phyloP scores from a whole-genome alignment of 257 asterid genomes.

The Gardenia jasminoides region DNA sequence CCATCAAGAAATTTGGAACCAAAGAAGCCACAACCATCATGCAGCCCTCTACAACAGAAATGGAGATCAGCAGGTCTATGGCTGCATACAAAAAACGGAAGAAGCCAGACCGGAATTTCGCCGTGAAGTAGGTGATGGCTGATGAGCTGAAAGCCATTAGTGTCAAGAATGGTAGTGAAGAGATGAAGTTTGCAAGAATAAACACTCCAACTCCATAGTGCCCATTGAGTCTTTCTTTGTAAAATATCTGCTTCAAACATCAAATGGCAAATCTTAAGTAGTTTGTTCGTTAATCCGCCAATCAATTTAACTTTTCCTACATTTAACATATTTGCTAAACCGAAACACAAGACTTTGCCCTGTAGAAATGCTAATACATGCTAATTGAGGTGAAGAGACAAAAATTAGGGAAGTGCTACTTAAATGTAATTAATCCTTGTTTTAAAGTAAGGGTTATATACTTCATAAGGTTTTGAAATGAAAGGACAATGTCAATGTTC shows the following conservation, averaged over 20 bases:
- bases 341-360: too few species aligned
- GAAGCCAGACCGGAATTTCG: constrained; percentile 65
- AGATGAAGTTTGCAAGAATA: constrained; percentile 65
- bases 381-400: too few species aligned
- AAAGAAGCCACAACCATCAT: constrained; percentile 91
- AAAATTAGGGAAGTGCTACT: too few species aligned
- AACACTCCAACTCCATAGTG: constrained; percentile 84
- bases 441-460: too few species aligned
- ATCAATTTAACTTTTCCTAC: not conserved
- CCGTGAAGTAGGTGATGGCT: constrained; percentile 65
- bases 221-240: constrained; percentile 67
- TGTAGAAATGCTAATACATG: too few species aligned
- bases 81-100: constrained; percentile 52
- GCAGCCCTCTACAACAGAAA: constrained; percentile 79
- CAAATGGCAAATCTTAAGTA: not conserved
- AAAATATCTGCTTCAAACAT: constrained; percentile 53
- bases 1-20: constrained; percentile 92
- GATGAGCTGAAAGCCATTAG: constrained; percentile 56
- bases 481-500: too few species aligned
- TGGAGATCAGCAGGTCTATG: constrained; percentile 55
- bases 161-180: constrained; percentile 74
- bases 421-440: too few species aligned
- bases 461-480: too few species aligned
- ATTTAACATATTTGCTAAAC: too few species aligned
- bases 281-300: not conserved